Evolutionary conservation across 306 rosid genomes (phyloP), one percentile per base, ranked within the genome.

Genomic region (Cucumis cinereus): DNA sequence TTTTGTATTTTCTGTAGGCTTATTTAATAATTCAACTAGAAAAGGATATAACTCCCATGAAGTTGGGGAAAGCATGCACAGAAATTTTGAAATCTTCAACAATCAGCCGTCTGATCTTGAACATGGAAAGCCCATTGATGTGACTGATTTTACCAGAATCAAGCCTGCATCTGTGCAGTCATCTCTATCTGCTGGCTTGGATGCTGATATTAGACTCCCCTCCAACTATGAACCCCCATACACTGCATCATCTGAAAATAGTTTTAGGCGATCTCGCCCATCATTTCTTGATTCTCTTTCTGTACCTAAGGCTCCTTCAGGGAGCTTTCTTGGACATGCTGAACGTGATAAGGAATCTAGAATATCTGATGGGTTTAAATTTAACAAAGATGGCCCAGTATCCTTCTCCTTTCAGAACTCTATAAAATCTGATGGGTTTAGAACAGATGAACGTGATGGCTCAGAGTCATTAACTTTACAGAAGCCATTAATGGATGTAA

Each of bases 211-310:
- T 12, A 83, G 89, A 77, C 70, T 69, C 79, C 79, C 86, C 72
- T 77, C 88, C 73, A 83, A 83, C 82, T 82, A 85, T 75, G 82
- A 82, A 70, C 85, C 86, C 9, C 60, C 68, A 43, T 69, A 81
- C 58, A 81, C 92, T 6, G 77, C 78, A 43, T 49, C 88, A 54
- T 72, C 66, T n/a, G 97, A 92, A 81, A 82, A 85, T 45, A 89
- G 80, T 83, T 77, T 90, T 71, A 79, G 91, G 84, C 84, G 87
- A 85, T 87, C 93, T 67, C 98, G 96, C 30, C 87, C 97, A 73
- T 95, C 96, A 67, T 92, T 95, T 79, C 98, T 92, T 74, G 98
- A 95, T 87, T 84, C 93, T 83, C 76, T 92, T 67, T 86, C 88
- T 79, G 86, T 86, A 73, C 75, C 79, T 69, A 87, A 76, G 84